Conservation (phyloP, 163 green algal genomes). For the Chlorella variabilis region DNA sequence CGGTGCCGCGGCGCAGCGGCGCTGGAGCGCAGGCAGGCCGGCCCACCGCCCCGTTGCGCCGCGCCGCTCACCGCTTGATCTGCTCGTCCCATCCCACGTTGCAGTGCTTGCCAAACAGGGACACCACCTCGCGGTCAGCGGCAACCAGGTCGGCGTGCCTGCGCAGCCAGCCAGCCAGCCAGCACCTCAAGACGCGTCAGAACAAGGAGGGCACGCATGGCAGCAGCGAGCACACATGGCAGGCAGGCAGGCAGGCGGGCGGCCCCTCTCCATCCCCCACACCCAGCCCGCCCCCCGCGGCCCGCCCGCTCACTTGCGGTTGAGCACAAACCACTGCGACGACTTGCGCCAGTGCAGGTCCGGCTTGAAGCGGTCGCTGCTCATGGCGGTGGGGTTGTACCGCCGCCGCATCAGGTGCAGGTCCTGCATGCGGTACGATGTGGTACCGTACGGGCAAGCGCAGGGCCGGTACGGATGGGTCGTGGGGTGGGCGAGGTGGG, state of each 20-base stretch:
- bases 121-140: slow-evolving; percentile 43
- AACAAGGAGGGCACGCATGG: too few species aligned
- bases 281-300: too few species aligned
- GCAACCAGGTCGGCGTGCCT: slow-evolving; percentile 63
- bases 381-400: background rate
- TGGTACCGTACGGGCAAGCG: background rate
- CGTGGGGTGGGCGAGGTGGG: too few species aligned
- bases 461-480: too few species aligned
- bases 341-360: slow-evolving; percentile 39
- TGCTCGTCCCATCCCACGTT: slow-evolving; percentile 15
- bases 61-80: background rate
- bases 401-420: background rate
- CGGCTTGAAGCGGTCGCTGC: slow-evolving; percentile 4
- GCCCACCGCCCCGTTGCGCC: too few species aligned
- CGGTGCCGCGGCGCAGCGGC: too few species aligned
- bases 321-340: slow-evolving; percentile 74
- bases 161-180: background rate
- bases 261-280: too few species aligned
- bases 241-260: too few species aligned
- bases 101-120: slow-evolving; percentile 56
- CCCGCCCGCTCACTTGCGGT: slow-evolving; percentile 32
- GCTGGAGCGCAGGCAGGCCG: too few species aligned
- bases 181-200: too few species aligned
- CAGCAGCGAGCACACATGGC: too few species aligned
- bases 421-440: slow-evolving; percentile 2